Conservation (phyloP, 2,329 filamentous ascomycete genomes). For the Apiospora aurea region DNA sequence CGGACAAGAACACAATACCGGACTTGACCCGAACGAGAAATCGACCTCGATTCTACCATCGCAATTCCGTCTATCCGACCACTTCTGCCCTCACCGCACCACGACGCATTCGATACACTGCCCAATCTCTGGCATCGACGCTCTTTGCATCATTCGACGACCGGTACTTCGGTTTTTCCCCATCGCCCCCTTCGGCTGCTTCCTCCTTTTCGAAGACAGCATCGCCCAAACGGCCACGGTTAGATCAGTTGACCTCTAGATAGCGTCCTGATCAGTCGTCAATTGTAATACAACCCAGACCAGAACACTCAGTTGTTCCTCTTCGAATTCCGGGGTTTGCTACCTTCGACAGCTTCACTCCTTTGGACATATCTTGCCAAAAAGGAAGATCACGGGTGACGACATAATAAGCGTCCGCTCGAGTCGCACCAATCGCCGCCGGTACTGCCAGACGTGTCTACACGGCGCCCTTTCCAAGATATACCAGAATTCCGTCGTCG, state of each 20-base stretch:
- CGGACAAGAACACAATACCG: conserved; percentile 2
- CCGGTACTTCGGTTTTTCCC: neutral
- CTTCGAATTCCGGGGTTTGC: conserved; percentile 26
- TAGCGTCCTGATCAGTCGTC: conserved; percentile 23
- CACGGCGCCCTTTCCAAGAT: conserved; percentile 8
- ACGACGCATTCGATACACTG: conserved; percentile 3
- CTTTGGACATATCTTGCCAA: conserved; percentile 24
- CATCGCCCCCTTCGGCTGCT: neutral
- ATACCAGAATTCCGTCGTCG: conserved; percentile 20
- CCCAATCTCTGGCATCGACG: conserved; percentile 24
- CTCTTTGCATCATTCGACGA: conserved; percentile 24
- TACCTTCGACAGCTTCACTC: conserved; percentile 31
- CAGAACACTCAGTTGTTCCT: conserved; percentile 8
- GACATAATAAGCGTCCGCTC: conserved; percentile 27
- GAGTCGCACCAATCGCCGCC: conserved; percentile 20
- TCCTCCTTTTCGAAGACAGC: conserved; percentile 17
- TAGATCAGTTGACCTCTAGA: conserved; percentile 28
- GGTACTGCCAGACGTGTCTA: neutral
- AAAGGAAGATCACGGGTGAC: conserved; percentile 11
- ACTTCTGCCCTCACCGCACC: conserved; percentile 17
- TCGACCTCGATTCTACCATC: conserved; percentile 18
- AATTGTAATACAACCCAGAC: conserved; percentile 29
- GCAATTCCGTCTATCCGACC: neutral
- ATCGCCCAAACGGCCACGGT: conserved; percentile 15
- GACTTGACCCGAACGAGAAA: conserved; percentile 15